These are phyloP conservation scores for Alternaria sp. DNA, from an alignment of 2,329 filamentous ascomycete genomes.

Conservation along the genomic window DNA sequence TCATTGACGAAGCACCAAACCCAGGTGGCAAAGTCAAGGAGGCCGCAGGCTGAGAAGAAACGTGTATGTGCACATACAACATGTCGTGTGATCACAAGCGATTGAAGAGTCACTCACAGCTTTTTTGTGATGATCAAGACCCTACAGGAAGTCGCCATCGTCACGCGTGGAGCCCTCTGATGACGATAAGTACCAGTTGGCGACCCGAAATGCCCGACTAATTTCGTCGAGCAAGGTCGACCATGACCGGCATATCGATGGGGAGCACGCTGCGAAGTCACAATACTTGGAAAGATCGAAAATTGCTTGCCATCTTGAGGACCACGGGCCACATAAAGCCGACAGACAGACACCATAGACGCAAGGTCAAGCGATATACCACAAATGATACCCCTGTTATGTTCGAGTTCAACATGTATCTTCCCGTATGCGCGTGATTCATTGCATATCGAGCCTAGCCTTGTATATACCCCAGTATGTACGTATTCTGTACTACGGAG, in stretches of 20 bases:
- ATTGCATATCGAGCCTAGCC: background rate
- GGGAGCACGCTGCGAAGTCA: no score
- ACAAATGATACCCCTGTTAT: background rate
- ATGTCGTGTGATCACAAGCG: background rate
- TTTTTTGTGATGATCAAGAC: background rate
- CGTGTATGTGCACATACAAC: background rate
- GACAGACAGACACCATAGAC: background rate
- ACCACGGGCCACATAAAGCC: background rate
- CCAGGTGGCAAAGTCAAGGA: constrained; percentile 76
- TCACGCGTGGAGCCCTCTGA: background rate
- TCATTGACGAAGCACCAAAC: constrained; percentile 89
- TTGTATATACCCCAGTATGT: background rate
- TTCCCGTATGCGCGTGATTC: background rate
- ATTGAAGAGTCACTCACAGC: background rate
- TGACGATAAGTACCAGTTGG: background rate
- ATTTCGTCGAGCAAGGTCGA: background rate
- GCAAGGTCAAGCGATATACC: background rate
- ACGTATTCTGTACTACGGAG: background rate
- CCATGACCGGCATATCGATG: background rate
- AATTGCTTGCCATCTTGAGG: background rate
- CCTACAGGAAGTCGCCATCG: no score
- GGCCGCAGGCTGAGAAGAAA: constrained; percentile 62
- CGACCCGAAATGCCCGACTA: no score
- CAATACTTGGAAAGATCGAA: background rate
- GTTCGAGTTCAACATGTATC: background rate